A percentile compares a stretch with the other conserved stretches of the same genome.
Evolutionary conservation across 2,329 filamentous ascomycete genomes (phyloP).

Genomic region (Cladophialophora psammophila): DNA sequence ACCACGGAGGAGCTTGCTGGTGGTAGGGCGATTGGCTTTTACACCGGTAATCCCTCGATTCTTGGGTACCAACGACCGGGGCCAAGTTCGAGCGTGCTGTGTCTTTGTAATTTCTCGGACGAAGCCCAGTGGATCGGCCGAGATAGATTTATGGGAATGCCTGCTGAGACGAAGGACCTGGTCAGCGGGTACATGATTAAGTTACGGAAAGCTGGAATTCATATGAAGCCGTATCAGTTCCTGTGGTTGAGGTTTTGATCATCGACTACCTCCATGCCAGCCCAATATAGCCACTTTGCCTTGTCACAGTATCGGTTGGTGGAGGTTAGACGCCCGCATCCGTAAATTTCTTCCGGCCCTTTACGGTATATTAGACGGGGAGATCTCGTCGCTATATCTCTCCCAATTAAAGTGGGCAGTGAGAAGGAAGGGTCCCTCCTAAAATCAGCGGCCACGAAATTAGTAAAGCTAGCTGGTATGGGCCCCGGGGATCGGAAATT

Average conservation of each 20-base stretch:
- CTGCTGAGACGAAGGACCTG: slow-evolving; percentile 33
- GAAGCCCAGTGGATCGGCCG: slow-evolving; percentile 36
- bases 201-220: slow-evolving; percentile 36
- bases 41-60: slow-evolving; percentile 36
- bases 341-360: too few species aligned
- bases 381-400: too few species aligned
- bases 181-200: slow-evolving; percentile 35
- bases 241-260: slow-evolving; percentile 36
- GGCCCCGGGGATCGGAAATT: too few species aligned
- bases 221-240: slow-evolving; percentile 38
- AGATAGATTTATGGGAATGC: slow-evolving; percentile 39
- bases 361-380: too few species aligned
- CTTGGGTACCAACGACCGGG: slow-evolving; percentile 39
- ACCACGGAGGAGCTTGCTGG: slow-evolving; percentile 36
- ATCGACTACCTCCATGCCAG: too few species aligned
- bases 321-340: too few species aligned
- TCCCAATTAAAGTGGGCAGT: too few species aligned
- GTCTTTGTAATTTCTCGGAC: slow-evolving; percentile 40
- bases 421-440: too few species aligned
- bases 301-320: too few species aligned
- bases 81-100: slow-evolving; percentile 30
- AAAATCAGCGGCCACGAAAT: too few species aligned
- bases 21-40: slow-evolving; percentile 37
- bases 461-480: too few species aligned
- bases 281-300: too few species aligned